Evolutionary conservation across 1,284 basidiomycete species (phyloP).

Genomic region (Ganoderma meredithae): DNA sequence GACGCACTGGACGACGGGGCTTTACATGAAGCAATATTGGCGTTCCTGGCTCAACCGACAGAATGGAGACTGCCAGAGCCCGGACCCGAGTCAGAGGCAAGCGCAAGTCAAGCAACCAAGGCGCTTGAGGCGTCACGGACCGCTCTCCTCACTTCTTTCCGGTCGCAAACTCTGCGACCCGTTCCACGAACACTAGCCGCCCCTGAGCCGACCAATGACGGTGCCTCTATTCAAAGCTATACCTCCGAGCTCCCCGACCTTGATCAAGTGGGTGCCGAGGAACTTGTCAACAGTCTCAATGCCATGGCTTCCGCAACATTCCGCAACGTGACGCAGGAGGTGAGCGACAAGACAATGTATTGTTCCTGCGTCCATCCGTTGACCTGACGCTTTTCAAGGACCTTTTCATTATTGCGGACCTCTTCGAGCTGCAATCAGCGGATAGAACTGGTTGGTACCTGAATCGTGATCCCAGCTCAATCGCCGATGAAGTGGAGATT

Average conservation of each 20-base stretch:
- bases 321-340: slow-evolving; percentile 78
- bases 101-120: slow-evolving; percentile 55
- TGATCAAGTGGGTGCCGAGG: slow-evolving; percentile 69
- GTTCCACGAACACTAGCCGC: slow-evolving; percentile 42
- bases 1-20: slow-evolving; percentile 76
- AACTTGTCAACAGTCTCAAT: slow-evolving; percentile 76
- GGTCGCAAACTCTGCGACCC: slow-evolving; percentile 68
- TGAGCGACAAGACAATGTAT: slow-evolving; percentile 36
- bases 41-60: slow-evolving; percentile 55
- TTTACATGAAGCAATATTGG: slow-evolving; percentile 60
- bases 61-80: slow-evolving; percentile 34
- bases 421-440: slow-evolving; percentile 79
- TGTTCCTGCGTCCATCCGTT: background rate
- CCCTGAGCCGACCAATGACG: slow-evolving; percentile 40
- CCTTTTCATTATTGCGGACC: slow-evolving; percentile 74
- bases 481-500: slow-evolving; percentile 72
- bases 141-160: slow-evolving; percentile 56
- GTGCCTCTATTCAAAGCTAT: slow-evolving; percentile 46
- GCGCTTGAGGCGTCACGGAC: slow-evolving; percentile 53
- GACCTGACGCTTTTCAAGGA: slow-evolving; percentile 50
- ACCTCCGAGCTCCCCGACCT: slow-evolving; percentile 69
- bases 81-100: slow-evolving; percentile 41
- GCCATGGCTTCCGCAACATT: slow-evolving; percentile 77
- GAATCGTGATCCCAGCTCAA: slow-evolving; percentile 55
- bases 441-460: slow-evolving; percentile 83